phyloP scores from a whole-genome alignment of 169 alveolate species.

The Plasmodium vivax region DNA sequence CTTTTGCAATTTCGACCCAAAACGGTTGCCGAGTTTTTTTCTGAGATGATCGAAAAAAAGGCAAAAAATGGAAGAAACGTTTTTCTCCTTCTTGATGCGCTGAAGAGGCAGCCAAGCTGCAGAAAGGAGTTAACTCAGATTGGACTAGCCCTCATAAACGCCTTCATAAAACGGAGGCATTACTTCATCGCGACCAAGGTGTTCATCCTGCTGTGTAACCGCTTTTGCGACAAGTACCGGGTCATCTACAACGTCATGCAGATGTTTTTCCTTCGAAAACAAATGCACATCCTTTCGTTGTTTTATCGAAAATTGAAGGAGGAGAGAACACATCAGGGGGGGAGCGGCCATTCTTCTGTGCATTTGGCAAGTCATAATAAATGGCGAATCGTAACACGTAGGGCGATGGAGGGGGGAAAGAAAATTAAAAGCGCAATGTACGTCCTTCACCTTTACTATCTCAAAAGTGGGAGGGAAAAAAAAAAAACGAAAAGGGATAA shows the following conservation, averaged over 20 bases:
- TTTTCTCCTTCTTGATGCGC: background rate
- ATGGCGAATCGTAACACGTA: background rate
- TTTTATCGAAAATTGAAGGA: conserved; percentile 12
- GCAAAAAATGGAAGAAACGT: conserved; percentile 10
- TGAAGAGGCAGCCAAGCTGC: conserved; percentile 6
- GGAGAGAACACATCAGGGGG: background rate
- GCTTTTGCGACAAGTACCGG: conserved; percentile 12
- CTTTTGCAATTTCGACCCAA: conserved; percentile 29
- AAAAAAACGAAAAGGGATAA: background rate
- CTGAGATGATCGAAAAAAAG: background rate
- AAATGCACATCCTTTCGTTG: conserved; percentile 19
- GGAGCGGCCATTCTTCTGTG: background rate
- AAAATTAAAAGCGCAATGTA: conserved; percentile 20
- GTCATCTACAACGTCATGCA: conserved; percentile 34
- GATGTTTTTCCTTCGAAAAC: conserved; percentile 10
- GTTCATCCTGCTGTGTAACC: conserved; percentile 20
- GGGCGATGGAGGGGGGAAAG: background rate
- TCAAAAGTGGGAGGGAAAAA: background rate
- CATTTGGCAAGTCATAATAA: background rate
- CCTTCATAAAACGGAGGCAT: conserved; percentile 12
- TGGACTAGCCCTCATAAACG: background rate
- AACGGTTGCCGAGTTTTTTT: background rate
- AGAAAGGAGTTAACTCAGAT: conserved; percentile 36
- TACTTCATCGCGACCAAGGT: conserved; percentile 50
- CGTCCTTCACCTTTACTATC: background rate